Evolutionary conservation across 768 basidiomycete species (phyloP).

Genomic region (Pleurotus platypus): DNA sequence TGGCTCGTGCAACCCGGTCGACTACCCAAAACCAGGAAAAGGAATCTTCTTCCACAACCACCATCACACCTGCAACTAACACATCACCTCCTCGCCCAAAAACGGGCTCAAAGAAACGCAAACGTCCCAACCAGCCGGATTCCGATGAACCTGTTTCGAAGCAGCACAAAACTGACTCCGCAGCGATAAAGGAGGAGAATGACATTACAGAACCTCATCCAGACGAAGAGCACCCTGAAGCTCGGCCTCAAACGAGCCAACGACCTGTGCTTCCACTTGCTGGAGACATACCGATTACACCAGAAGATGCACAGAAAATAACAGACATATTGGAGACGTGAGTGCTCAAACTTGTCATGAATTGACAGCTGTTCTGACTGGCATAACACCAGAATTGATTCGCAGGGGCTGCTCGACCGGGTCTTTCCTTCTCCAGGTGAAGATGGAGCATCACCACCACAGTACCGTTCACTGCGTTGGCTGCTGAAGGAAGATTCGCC

Average conservation of each 20-base stretch:
- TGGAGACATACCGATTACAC: slow-evolving; percentile 44
- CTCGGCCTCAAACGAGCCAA: background rate
- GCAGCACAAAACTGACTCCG: slow-evolving; percentile 35
- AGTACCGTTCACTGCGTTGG: slow-evolving; percentile 47
- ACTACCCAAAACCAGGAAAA: slow-evolving; percentile 36
- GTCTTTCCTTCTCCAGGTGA: slow-evolving; percentile 57
- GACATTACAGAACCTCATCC: background rate
- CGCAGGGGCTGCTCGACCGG: slow-evolving; percentile 76
- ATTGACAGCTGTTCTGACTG: background rate
- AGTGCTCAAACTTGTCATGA: slow-evolving; percentile 17
- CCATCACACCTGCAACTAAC: slow-evolving; percentile 17
- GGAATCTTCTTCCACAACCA: slow-evolving; percentile 24
- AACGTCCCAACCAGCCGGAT: slow-evolving; percentile 46
- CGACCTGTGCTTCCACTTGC: slow-evolving; percentile 28
- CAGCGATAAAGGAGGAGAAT: slow-evolving; percentile 9
- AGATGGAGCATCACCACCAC: slow-evolving; percentile 37
- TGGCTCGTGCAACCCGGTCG: slow-evolving; percentile 78
- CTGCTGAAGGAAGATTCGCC: slow-evolving; percentile 51
- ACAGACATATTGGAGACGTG: slow-evolving; percentile 53
- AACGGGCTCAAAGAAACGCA: slow-evolving; percentile 58
- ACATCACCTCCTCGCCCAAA: slow-evolving; percentile 20
- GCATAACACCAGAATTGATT: slow-evolving; percentile 50
- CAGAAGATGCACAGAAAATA: slow-evolving; percentile 44
- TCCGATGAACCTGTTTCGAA: slow-evolving; percentile 51
- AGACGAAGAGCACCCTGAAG: slow-evolving; percentile 4